Evolutionary conservation across 1,139 yeast genomes (phyloP).

Genomic region (Magnusiomyces suaveolens): DNA sequence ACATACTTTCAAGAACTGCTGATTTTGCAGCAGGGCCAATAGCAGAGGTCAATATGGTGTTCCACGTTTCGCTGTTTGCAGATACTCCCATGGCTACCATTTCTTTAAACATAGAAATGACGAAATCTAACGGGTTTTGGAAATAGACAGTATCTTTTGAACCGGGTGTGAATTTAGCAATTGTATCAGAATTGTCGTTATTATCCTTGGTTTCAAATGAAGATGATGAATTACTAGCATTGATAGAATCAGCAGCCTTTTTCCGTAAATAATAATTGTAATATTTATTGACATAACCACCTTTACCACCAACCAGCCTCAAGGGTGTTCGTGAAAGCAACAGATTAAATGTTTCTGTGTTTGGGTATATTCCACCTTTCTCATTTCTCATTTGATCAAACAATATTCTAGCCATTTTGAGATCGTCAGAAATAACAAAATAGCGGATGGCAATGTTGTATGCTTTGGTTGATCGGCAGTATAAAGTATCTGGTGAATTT

Average conservation of each 20-base stretch:
- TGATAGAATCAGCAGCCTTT: neutral
- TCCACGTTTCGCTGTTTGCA: conserved; percentile 38
- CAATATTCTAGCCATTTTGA: conserved; percentile 37
- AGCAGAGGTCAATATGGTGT: conserved; percentile 21
- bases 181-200: conserved; percentile 1
- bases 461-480: conserved; percentile 30
- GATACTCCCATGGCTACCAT: conserved; percentile 29
- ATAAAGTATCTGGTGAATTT: conserved; percentile 31
- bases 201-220: neutral
- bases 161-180: conserved; percentile 21
- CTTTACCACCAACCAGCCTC: conserved; percentile 8
- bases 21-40: conserved; percentile 19
- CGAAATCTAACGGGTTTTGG: conserved; percentile 21
- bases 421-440: conserved; percentile 33
- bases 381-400: conserved; percentile 35
- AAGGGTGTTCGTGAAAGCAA: conserved; percentile 24
- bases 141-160: conserved; percentile 26
- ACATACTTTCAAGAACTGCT: conserved; percentile 20
- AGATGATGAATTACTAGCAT: neutral
- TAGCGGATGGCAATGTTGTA: conserved; percentile 40
- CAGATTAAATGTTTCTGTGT: conserved; percentile 39
- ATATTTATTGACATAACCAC: conserved; percentile 9
- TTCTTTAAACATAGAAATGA: conserved; percentile 21
- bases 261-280: conserved; percentile 9
- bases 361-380: conserved; percentile 27